phyloP scores from a whole-genome alignment of 2,329 filamentous ascomycete genomes.

The Verticillium tricorpus region DNA sequence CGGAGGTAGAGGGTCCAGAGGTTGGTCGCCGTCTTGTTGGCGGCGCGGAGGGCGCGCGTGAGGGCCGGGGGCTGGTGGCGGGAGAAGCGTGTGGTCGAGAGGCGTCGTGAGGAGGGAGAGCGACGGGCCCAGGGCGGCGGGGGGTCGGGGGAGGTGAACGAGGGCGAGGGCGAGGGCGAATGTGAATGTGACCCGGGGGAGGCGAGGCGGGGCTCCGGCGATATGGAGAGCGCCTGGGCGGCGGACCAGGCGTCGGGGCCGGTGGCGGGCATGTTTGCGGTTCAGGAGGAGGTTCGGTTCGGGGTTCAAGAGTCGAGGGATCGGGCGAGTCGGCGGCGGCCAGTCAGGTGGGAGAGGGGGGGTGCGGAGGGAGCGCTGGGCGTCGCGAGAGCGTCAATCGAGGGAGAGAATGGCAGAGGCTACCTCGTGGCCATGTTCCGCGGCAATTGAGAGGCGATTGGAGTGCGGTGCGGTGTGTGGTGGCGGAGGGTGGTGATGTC shows the following conservation, averaged over 20 bases:
- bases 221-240: conserved; percentile 44
- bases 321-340: not conserved
- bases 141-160: conserved; percentile 32
- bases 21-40: conserved; percentile 38
- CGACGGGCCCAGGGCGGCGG: conserved; percentile 38
- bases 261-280: conserved; percentile 37
- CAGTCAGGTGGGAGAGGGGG: not conserved
- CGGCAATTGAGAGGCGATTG: not conserved
- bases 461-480: not conserved
- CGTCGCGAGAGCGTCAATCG: not conserved
- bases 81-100: conserved; percentile 36
- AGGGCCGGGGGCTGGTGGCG: conserved; percentile 20
- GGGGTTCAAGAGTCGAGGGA: not conserved
- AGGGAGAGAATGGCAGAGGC: not conserved
- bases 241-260: conserved; percentile 41
- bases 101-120: conserved; percentile 28
- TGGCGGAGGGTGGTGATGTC: not conserved
- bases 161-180: conserved; percentile 13
- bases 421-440: conserved; percentile 1
- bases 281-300: not conserved
- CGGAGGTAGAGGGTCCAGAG: conserved; percentile 45
- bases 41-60: conserved; percentile 34
- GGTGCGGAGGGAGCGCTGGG: not conserved
- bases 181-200: conserved; percentile 11
- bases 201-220: conserved; percentile 23